Percentiles rank a stretch among this genome's conserved stretches.
phyloP scores from a whole-genome alignment of 805 yeast species.

The Suhomyces prunicola region DNA sequence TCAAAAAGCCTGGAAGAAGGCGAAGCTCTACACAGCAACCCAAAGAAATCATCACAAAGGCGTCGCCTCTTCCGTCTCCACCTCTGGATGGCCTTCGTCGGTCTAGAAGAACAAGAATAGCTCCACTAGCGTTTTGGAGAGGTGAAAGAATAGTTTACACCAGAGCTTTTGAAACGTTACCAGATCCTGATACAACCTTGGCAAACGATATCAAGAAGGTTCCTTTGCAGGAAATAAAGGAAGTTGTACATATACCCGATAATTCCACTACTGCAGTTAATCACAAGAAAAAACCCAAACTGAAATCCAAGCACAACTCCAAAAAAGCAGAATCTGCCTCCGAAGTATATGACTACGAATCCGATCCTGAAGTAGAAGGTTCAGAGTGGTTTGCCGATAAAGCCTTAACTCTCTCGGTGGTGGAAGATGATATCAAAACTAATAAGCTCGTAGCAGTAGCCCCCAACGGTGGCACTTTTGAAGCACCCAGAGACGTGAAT shows the following conservation, averaged over 20 bases:
- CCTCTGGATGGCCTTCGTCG: constrained; percentile 53
- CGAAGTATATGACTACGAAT: constrained; percentile 27
- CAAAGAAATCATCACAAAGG: constrained; percentile 1
- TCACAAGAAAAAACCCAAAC: constrained; percentile 15
- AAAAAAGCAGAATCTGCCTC: constrained; percentile 10
- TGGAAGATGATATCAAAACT: constrained; percentile 43
- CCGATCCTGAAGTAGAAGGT: constrained; percentile 43
- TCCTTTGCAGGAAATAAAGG: constrained; percentile 55
- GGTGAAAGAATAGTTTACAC: constrained; percentile 70
- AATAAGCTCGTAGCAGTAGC: constrained; percentile 62
- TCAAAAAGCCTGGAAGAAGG: constrained; percentile 13
- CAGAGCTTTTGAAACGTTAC: constrained; percentile 30
- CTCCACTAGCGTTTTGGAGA: constrained; percentile 82
- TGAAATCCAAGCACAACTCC: constrained; percentile 12
- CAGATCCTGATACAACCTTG: constrained; percentile 43
- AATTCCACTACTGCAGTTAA: constrained; percentile 1
- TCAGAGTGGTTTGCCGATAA: constrained; percentile 52
- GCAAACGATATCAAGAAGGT: constrained; percentile 32
- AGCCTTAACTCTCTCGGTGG: constrained; percentile 45
- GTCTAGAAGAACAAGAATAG: constrained; percentile 61
- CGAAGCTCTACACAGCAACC: constrained; percentile 4
- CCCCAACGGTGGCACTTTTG: constrained; percentile 49
- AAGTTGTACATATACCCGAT: constrained; percentile 52
- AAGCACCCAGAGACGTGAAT: constrained; percentile 39
- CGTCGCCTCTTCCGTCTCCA: constrained; percentile 41